phyloP scores from a whole-genome alignment of 352 stramenopile genomes.

The Globisporangium radiosum region DNA sequence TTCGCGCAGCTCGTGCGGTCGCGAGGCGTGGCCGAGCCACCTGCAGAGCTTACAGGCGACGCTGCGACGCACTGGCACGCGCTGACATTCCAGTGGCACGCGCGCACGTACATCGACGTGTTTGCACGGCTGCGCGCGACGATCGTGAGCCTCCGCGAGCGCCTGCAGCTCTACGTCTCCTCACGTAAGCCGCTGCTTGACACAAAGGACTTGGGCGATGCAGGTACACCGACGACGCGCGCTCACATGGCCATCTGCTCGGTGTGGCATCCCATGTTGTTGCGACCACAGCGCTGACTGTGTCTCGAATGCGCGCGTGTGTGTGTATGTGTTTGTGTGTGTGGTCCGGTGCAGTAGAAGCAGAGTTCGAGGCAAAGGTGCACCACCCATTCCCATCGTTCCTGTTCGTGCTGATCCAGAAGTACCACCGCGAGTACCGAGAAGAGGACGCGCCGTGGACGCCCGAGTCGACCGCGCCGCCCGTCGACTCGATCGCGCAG shows the following conservation, averaged over 20 bases:
- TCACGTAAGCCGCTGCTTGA: conserved; percentile 21
- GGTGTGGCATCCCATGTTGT: neutral
- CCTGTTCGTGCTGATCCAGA: conserved; percentile 74
- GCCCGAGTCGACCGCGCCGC: conserved; percentile 44
- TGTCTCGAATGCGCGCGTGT: neutral
- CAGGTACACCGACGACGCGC: conserved; percentile 23
- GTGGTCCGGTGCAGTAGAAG: conserved; percentile 53
- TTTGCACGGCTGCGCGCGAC: conserved; percentile 47
- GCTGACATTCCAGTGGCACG: conserved; percentile 69
- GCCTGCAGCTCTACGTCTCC: conserved; percentile 27
- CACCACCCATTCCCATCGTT: conserved; percentile 72
- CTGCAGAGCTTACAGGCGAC: conserved; percentile 14
- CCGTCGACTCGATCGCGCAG: conserved; percentile 74
- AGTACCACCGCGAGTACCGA: conserved; percentile 73
- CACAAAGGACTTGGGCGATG: conserved; percentile 48
- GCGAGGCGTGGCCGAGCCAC: conserved; percentile 7
- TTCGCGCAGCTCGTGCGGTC: conserved; percentile 10
- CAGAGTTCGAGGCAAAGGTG: conserved; percentile 79
- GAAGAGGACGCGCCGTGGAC: conserved; percentile 47
- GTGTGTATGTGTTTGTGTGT: conserved; percentile 18
- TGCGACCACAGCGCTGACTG: neutral
- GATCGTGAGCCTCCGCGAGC: conserved; percentile 43
- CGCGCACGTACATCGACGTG: conserved; percentile 52
- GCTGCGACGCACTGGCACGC: conserved; percentile 35
- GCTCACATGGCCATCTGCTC: conserved; percentile 7